phyloP scores from a whole-genome alignment of 345 rosid species.

The Citrus sp. region DNA sequence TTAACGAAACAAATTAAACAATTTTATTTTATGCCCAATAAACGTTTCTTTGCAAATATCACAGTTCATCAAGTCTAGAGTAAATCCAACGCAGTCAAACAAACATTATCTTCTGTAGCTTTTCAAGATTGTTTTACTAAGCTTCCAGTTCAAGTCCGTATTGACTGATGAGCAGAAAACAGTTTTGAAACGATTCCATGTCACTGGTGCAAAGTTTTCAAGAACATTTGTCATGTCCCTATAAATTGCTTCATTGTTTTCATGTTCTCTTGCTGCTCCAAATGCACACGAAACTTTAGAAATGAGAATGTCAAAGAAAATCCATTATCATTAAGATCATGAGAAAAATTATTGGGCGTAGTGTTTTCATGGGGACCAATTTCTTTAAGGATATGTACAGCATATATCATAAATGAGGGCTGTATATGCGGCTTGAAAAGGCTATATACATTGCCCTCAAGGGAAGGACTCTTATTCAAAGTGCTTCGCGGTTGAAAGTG shows the following conservation, averaged over 20 bases:
- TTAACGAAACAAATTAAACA: no score
- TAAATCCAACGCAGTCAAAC: no score
- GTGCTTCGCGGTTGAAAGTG: neutral
- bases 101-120: no score
- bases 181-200: no score
- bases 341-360: neutral
- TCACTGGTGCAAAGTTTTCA: neutral
- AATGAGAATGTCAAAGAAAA: neutral
- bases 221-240: neutral
- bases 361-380: neutral
- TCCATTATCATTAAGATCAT: neutral
- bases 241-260: no score
- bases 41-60: no score
- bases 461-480: constrained; percentile 8
- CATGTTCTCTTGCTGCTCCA: neutral
- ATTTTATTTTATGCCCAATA: no score
- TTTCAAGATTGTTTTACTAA: no score
- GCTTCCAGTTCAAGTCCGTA: no score
- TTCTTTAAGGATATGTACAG: neutral
- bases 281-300: neutral
- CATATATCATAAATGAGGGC: neutral
- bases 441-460: constrained; percentile 10
- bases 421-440: neutral
- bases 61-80: no score
- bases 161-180: no score